Conservation (phyloP, 228 moss, liverwort and hornwort genomes). For the Sphagnum magellanicum region DNA sequence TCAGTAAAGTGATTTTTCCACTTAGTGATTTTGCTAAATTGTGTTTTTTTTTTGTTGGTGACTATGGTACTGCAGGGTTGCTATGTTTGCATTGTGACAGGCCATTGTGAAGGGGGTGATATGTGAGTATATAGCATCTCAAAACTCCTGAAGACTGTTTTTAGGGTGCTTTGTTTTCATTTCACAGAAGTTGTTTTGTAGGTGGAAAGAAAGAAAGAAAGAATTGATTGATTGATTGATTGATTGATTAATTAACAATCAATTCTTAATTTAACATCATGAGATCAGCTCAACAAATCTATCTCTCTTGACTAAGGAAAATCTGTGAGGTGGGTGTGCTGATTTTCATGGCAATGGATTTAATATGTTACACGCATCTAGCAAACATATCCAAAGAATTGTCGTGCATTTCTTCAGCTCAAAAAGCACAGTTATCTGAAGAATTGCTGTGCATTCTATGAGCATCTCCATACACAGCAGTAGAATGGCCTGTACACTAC, state of each 20-base stretch:
- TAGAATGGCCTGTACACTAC: not conserved
- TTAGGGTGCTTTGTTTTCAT: not conserved
- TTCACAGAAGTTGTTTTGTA: not conserved
- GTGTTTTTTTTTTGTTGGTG: not conserved
- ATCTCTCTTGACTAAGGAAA: no score
- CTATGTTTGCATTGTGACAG: constrained; percentile 62
- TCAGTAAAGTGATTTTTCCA: no score
- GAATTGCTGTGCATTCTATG: no score
- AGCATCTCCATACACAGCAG: not conserved
- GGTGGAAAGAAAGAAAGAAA: not conserved
- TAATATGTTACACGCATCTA: no score
- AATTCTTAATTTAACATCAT: not conserved
- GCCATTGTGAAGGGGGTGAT: constrained; percentile 65
- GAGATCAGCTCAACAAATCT: no score
- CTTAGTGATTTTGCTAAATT: no score
- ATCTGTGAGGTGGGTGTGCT: no score
- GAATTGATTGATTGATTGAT: not conserved
- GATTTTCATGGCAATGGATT: no score
- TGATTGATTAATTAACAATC: not conserved
- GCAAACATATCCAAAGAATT: no score
- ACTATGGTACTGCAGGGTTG: constrained; percentile 26
- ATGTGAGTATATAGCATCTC: constrained; percentile 28
- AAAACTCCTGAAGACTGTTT: not conserved
- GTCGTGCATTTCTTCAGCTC: no score
- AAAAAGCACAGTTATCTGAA: no score